These are phyloP conservation scores for Podila epicladia DNA, from an alignment of 192 early-diverging fungal genomes.

Conservation along the genomic window DNA sequence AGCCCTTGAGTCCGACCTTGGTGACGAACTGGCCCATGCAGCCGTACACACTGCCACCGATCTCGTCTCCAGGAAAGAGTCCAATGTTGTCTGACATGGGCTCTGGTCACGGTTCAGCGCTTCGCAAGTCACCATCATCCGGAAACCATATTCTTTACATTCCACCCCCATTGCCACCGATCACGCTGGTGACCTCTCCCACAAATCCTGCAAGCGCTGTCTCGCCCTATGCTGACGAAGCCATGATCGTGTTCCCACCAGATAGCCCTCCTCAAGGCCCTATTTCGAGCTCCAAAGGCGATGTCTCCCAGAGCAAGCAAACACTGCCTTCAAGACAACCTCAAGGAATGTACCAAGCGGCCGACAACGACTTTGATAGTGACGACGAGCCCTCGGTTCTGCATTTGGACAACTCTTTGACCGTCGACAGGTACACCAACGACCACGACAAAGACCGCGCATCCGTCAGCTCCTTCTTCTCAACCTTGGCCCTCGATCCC, in stretches of 20 bases:
- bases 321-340: background rate
- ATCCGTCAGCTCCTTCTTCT: slow-evolving; percentile 44
- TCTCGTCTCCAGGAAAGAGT: background rate
- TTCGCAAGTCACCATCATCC: slow-evolving; percentile 13
- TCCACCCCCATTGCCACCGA: slow-evolving; percentile 37
- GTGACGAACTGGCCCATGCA: slow-evolving; percentile 15
- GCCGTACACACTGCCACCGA: background rate
- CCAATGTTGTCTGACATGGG: background rate
- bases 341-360: background rate
- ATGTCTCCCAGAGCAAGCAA: background rate
- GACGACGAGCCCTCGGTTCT: slow-evolving; percentile 24
- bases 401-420: slow-evolving; percentile 18
- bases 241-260: slow-evolving; percentile 28
- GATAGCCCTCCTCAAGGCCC: slow-evolving; percentile 9
- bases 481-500: slow-evolving; percentile 24
- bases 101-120: background rate
- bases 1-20: slow-evolving; percentile 1
- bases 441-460: slow-evolving; percentile 16
- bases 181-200: slow-evolving; percentile 5
- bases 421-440: slow-evolving; percentile 20
- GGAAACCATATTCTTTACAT: slow-evolving; percentile 23
- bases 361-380: background rate
- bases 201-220: background rate
- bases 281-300: background rate
- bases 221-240: slow-evolving; percentile 37